Evolutionary conservation across 1,284 basidiomycete genomes (phyloP), one percentile per base, ranked within the genome.

Genomic region (Calocybe gambosa): DNA sequence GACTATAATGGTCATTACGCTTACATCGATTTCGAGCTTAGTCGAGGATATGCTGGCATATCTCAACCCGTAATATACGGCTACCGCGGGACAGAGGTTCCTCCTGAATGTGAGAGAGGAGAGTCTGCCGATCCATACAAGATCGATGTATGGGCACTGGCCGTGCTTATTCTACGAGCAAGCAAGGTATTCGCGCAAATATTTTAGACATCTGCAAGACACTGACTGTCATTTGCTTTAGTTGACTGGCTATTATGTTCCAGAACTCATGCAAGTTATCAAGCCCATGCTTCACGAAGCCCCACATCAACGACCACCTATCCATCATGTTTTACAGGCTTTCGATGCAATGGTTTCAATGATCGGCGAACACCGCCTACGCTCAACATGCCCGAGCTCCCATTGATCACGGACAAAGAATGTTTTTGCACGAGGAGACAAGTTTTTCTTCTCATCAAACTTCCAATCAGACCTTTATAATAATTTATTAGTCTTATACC

Each of bases 21-120:
- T 0, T 85, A 74, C 55, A 87, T 86, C 47, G 85, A 87, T 62
- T 87, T 77, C 51, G 84, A 87, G 58, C 59, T 75, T n/a, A 82
- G 80, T 56, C 75, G 70, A 19, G 67, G 68, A 38, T 80, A 78
- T 55, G 65, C 73, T 35, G 61, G 62, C 36, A 42, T 57, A 10
- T 42, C 56, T n/a, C 55, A 57, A 50, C 70, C 73, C 9, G 64
- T 65, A 29, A 61, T 81, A 20, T 59, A 55, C 43, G 65, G 64
- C 35, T 68, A 68, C 58, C 71, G 75, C 23, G 75, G 75, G 20
- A 82, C 80, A 15, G 85, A 87, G 49, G 55, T 80, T 13, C 80
- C 84, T n/a, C 85, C 85, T 8, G 85, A 88, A 60, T 73, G 77
- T 40, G 81, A 80, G 54, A 59, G 60, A 16, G 73, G 71, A 20